These are phyloP conservation scores for Chalciporus piperatus DNA, from an alignment of 768 basidiomycete species.

Conservation along the genomic window DNA sequence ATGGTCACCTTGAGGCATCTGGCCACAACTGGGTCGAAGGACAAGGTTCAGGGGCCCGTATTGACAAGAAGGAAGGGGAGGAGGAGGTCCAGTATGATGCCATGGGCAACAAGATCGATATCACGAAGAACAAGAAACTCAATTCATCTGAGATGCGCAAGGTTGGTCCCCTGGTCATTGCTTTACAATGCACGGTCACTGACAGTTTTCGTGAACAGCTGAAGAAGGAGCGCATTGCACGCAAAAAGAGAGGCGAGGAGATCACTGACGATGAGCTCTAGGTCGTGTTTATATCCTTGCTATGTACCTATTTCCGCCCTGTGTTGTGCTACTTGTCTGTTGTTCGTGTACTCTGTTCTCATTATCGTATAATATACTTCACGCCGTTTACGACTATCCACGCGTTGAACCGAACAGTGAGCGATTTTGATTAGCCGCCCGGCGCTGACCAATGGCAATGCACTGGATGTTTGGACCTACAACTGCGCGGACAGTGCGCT, in stretches of 20 bases:
- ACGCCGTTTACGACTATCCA: conserved; percentile 6
- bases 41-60: conserved; percentile 90
- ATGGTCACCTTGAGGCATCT: conserved; percentile 93
- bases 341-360: conserved; percentile 20
- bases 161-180: conserved; percentile 32
- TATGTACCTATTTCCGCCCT: conserved; percentile 13
- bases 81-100: conserved; percentile 94
- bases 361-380: conserved; percentile 17
- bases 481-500: conserved; percentile 5
- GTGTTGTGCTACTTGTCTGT: conserved; percentile 15
- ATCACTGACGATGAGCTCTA: conserved; percentile 58
- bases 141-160: conserved; percentile 83
- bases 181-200: conserved; percentile 5
- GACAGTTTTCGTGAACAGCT: conserved; percentile 29
- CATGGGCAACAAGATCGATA: conserved; percentile 95
- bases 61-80: conserved; percentile 90
- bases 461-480: conserved; percentile 1
- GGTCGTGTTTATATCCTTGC: conserved; percentile 14
- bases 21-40: conserved; percentile 99
- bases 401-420: too few species aligned
- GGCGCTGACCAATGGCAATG: background rate
- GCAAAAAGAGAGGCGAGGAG: conserved; percentile 85
- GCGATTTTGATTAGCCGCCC: too few species aligned
- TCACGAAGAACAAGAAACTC: conserved; percentile 84
- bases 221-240: conserved; percentile 96